A percentile compares a stretch with the other conserved stretches of the same genome.
Conservation (phyloP, 495 filamentous ascomycete genomes). For the Rostrohypoxylon terebratum region DNA sequence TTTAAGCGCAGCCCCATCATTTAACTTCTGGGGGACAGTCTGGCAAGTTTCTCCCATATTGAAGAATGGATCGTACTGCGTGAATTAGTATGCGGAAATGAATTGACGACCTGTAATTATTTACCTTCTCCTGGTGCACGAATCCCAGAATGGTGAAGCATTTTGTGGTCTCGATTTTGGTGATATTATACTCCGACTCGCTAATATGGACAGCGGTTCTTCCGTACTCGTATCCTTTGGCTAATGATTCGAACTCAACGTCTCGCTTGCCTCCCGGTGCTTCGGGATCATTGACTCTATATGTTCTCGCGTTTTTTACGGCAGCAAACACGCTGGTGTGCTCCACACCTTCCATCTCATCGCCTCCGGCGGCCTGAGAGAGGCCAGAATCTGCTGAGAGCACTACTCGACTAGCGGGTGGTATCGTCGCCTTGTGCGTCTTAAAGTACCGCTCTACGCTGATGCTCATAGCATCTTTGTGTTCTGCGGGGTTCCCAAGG, state of each 20-base stretch:
- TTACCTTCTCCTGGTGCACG: slow-evolving; percentile 77
- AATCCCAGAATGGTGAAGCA: slow-evolving; percentile 89
- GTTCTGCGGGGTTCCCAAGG: slow-evolving; percentile 79
- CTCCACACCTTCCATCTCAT: slow-evolving; percentile 58
- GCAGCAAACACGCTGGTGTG: slow-evolving; percentile 65
- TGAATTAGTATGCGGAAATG: slow-evolving; percentile 23
- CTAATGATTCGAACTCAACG: slow-evolving; percentile 83
- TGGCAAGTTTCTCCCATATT: slow-evolving; percentile 82
- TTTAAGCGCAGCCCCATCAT: slow-evolving; percentile 80
- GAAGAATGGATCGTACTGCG: slow-evolving; percentile 84
- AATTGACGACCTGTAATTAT: neutral
- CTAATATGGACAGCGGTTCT: slow-evolving; percentile 90
- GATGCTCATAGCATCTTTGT: slow-evolving; percentile 82
- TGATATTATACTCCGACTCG: slow-evolving; percentile 83
- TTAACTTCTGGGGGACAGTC: slow-evolving; percentile 76
- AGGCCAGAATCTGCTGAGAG: slow-evolving; percentile 57
- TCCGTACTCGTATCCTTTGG: slow-evolving; percentile 94
- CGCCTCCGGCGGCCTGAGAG: slow-evolving; percentile 57
- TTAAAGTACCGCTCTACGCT: slow-evolving; percentile 90
- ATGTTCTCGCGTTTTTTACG: slow-evolving; percentile 79
- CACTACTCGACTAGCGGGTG: slow-evolving; percentile 81
- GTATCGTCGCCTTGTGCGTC: slow-evolving; percentile 78
- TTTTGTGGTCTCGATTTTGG: slow-evolving; percentile 79
- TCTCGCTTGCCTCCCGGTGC: slow-evolving; percentile 85
- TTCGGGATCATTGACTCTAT: slow-evolving; percentile 79